phyloP scores from a whole-genome alignment of 768 basidiomycete species.

The Pisolithus tinctorius region DNA sequence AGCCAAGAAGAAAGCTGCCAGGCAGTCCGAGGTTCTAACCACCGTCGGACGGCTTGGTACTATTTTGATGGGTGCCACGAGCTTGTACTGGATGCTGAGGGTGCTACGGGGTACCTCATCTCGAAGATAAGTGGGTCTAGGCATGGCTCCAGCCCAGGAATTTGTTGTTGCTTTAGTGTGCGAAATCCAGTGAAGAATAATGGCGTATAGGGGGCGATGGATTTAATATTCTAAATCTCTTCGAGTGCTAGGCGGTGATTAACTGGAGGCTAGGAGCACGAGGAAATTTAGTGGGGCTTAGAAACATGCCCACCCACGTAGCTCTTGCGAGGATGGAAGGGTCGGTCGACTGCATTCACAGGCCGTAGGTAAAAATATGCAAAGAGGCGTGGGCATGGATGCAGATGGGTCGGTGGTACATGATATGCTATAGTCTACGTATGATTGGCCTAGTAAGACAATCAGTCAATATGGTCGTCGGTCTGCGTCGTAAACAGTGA shows the following conservation, averaged over 20 bases:
- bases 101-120: slow-evolving; percentile 15
- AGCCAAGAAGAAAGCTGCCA: slow-evolving; percentile 60
- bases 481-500: slow-evolving; percentile 24
- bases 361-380: slow-evolving; percentile 25
- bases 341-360: slow-evolving; percentile 24
- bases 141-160: slow-evolving; percentile 25
- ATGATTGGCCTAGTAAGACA: slow-evolving; percentile 26
- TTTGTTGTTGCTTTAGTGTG: slow-evolving; percentile 21
- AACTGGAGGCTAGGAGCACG: slow-evolving; percentile 26
- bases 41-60: slow-evolving; percentile 44
- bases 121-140: slow-evolving; percentile 10
- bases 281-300: slow-evolving; percentile 22
- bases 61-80: slow-evolving; percentile 35
- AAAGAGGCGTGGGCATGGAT: slow-evolving; percentile 12
- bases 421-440: slow-evolving; percentile 29
- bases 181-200: slow-evolving; percentile 19
- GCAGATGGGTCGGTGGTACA: slow-evolving; percentile 8
- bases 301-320: slow-evolving; percentile 14
- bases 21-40: slow-evolving; percentile 62
- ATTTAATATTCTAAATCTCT: slow-evolving; percentile 15
- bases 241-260: slow-evolving; percentile 26
- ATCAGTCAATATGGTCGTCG: slow-evolving; percentile 29
- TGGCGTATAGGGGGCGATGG: slow-evolving; percentile 11
- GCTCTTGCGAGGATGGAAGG: slow-evolving; percentile 1
- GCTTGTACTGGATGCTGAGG: slow-evolving; percentile 28